Evolutionary conservation across 371 early-diverging fungal species (phyloP), one percentile per base, ranked within the genome.

Genomic region (Cokeromyces recurvatus): DNA sequence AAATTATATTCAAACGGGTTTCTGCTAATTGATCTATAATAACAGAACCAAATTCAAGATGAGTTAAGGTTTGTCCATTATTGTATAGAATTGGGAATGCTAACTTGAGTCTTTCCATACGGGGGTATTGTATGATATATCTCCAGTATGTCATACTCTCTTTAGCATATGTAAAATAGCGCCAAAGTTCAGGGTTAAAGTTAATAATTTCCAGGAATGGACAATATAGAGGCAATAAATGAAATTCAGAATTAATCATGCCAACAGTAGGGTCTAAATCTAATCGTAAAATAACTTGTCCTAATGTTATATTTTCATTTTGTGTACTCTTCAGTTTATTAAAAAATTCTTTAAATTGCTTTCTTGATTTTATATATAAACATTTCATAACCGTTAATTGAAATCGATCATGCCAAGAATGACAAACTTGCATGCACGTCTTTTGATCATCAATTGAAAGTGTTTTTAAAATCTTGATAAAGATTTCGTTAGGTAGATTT

Each of bases 401-500:
- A 23, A 54, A 54, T 22, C 48, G 42, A 22, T 43, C 22, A 32
- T 48, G 38, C 54, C 54, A 54, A 17, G 37, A 15, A 16, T 19
- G 43, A 43, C 29, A 15, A 2, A 43, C 32, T 10, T 22, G 23
- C 25, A 47, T 37, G 23, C 54, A 48, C 22, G 35, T 23, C 37
- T 54, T 54, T 38, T 29, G 20, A n/a, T 54, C 54, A 21, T 43
- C 24, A 15, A n/a, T 17, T 16, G 41, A 34, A 7, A 49, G 31
- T 3, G 14, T 6, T 8, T 2, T 29, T 6, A 34, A 24, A 16
- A 49, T 19, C 35, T 49, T 23, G 10, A 24, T 23, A 17, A 49
- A 41, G 32, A 41, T 41, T 27, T 49, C 49, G n/a, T 49, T 49
- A 12, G 49, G 49, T 48, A 48, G 21, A 41, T 4, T 40, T 36